These are phyloP conservation scores for Emericellopsis terricola DNA, from an alignment of 495 filamentous ascomycete species.

Conservation along the genomic window DNA sequence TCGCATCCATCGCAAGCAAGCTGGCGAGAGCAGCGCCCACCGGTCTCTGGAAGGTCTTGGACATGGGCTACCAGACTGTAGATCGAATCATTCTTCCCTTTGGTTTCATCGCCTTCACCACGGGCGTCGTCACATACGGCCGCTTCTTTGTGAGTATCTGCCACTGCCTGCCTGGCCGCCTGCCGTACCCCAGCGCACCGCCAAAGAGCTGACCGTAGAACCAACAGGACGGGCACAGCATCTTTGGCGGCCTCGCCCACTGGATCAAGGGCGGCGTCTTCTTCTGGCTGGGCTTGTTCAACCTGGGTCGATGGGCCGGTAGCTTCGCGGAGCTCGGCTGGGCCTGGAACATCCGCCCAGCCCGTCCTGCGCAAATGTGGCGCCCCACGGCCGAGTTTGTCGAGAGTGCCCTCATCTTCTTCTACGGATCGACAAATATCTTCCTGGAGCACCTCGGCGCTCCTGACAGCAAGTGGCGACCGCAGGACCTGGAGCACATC, in stretches of 20 bases:
- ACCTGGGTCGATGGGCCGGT: constrained; percentile 78
- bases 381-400: constrained; percentile 73
- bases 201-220: neutral
- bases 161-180: neutral
- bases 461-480: constrained; percentile 49
- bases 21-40: constrained; percentile 18
- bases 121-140: constrained; percentile 38
- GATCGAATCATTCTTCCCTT: constrained; percentile 30
- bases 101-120: constrained; percentile 40
- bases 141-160: constrained; percentile 33
- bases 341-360: constrained; percentile 84
- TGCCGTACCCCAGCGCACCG: too few relatives aligned
- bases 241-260: constrained; percentile 83
- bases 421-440: constrained; percentile 78
- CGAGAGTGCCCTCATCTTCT: constrained; percentile 74
- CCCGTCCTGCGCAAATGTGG: constrained; percentile 38
- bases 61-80: constrained; percentile 22
- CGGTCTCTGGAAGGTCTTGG: constrained; percentile 22
- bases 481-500: constrained; percentile 78
- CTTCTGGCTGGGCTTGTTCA: constrained; percentile 82
- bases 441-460: constrained; percentile 77
- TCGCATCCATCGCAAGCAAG: constrained; percentile 12
- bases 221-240: constrained; percentile 30
- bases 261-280: constrained; percentile 97
- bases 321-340: constrained; percentile 84